Conservation (phyloP, 2,329 filamentous ascomycete species). For the Fusarium caatingaense region DNA sequence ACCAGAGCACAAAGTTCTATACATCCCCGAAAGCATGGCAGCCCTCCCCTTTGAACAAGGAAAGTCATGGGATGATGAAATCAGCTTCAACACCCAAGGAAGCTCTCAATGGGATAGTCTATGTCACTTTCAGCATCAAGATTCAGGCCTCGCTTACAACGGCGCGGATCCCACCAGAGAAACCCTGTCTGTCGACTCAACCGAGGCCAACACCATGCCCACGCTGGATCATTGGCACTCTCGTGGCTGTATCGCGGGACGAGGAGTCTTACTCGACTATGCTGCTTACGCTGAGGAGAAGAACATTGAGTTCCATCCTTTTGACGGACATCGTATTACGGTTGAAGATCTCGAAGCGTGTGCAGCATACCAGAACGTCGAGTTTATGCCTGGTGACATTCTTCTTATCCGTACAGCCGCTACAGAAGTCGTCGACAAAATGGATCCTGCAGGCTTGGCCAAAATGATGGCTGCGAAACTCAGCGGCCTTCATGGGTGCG, state of each 20-base stretch:
- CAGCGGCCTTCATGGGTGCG: slow-evolving; percentile 57
- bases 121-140: slow-evolving; percentile 57
- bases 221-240: slow-evolving; percentile 64
- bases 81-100: slow-evolving; percentile 66
- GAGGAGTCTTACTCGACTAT: slow-evolving; percentile 69
- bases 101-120: slow-evolving; percentile 69
- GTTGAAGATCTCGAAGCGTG: slow-evolving; percentile 67
- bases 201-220: slow-evolving; percentile 44
- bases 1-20: slow-evolving; percentile 52
- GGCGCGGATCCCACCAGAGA: slow-evolving; percentile 55
- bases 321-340: slow-evolving; percentile 65
- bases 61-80: slow-evolving; percentile 58
- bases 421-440: slow-evolving; percentile 66
- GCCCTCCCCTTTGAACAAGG: slow-evolving; percentile 30
- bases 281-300: slow-evolving; percentile 61
- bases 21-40: slow-evolving; percentile 44
- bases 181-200: slow-evolving; percentile 41
- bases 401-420: slow-evolving; percentile 73
- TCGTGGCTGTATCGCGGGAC: slow-evolving; percentile 42
- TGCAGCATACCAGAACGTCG: slow-evolving; percentile 68
- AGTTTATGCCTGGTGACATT: slow-evolving; percentile 74
- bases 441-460: slow-evolving; percentile 50
- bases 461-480: slow-evolving; percentile 48
- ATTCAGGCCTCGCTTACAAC: slow-evolving; percentile 62
- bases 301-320: slow-evolving; percentile 62